Conservation (phyloP, 768 basidiomycete species). For the Pisolithus orientalis region DNA sequence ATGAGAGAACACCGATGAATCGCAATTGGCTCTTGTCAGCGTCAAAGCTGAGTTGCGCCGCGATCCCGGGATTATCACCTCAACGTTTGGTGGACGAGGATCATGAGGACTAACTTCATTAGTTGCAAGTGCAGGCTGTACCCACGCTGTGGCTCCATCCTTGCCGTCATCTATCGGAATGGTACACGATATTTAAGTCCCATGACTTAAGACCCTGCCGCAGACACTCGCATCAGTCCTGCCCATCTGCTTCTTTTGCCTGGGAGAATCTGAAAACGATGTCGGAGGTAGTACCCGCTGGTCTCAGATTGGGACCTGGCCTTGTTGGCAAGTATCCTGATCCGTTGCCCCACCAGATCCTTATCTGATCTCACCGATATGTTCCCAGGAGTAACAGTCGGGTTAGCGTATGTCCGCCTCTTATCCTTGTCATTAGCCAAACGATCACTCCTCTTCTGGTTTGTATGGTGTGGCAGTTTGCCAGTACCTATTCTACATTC, state of each 20-base stretch:
- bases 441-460: constrained; percentile 3
- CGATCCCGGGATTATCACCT: no score
- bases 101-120: no score
- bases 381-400: constrained; percentile 9
- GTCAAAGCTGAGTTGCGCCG: not conserved
- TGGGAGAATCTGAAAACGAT: no score
- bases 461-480: constrained; percentile 13
- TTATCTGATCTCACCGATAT: not conserved
- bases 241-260: no score
- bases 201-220: no score
- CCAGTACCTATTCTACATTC: constrained; percentile 15
- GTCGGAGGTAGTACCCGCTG: not conserved
- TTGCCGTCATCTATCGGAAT: not conserved
- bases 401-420: constrained; percentile 6
- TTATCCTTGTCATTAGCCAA: no score
- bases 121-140: no score
- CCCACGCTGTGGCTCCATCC: no score
- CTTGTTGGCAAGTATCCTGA: constrained; percentile 9
- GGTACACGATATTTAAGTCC: no score
- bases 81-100: no score
- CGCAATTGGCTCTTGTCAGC: constrained; percentile 25
- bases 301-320: constrained; percentile 8
- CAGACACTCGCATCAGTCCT: no score
- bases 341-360: not conserved
- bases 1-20: constrained; percentile 27